Base-by-base conservation (phyloP, 768 basidiomycete genomes). In the Naganishia friedmannii region DNA sequence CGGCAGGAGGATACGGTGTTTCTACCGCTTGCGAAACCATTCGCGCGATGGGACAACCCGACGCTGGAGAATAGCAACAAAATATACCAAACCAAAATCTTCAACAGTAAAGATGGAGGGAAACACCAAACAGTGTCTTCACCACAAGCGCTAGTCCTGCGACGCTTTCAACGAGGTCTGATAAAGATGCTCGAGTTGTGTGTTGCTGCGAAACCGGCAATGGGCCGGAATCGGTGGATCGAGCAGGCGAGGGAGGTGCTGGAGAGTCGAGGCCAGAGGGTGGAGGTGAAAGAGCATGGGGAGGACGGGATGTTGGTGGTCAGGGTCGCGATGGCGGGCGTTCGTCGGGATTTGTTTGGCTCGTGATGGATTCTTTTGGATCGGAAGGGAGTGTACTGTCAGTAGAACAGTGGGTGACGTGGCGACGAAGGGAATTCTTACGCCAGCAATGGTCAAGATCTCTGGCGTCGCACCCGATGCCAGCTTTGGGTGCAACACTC, bases 301-400 rank as follows among this genome's bases (percentile, higher is more conserved):
- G n/a, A 3, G 37, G n/a, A 34, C 21, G 37, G 17, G 5, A 6
- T 21, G 37, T 23, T n/a, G 7, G 19, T 28, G 42, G 23, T 26
- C 34, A 26, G 42, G 10, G 17, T 45, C 15, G 60, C 60, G 6
- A 63, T 23, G 60, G 6, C 28, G 26, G 60, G 12, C 3, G 60
- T 63, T 1, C 29, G 29, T n/a, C 39, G 23, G n/a, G 60, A 63
- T 29, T 63, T 63, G 26, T 63, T 63, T 19, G 60, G 54, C 23
- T 32, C 48, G n/a, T 26, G 48, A 51, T 3, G n/a, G 7, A 1
- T 3, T 7, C 23, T 7, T 7, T 51, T 51, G 48, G 19, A 51
- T 15, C 17, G 21, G 21, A 7, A 46, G 15, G 45, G 45, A 7
- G 34, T 12, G 12, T 5, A 37, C 6, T 37, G 34, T 4, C 4